Evolutionary conservation across 306 rosid genomes (phyloP), one percentile per base, ranked within the genome.

Genomic region (Sophora flavescens): DNA sequence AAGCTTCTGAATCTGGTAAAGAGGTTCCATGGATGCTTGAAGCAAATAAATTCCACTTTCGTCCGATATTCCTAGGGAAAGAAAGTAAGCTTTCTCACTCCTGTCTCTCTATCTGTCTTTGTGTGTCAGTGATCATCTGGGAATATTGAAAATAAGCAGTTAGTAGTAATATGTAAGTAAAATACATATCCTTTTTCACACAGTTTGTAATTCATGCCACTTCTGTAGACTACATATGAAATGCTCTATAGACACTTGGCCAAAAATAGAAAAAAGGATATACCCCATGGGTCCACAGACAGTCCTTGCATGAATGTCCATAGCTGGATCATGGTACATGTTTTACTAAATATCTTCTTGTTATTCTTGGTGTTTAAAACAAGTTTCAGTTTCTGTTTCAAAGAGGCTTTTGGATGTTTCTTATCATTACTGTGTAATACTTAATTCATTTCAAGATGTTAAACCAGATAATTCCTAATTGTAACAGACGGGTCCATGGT

Each of bases 11-110:
- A 28, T 87, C 96, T 50, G 96, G 98, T 48, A 80, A 56, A 86
- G 99, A 91, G 88, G 92, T 96, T 83, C 99, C 99, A 58, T 89
- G 90, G 88, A 96, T 96, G 99, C 98, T 96, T 80, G 98, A 92
- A 84, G 98, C 99, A 75, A 92, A 96, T 76, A 96, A 96, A 83
- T 82, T 92, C 67, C 95, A 96, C 76, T 92, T 96, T 73, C 93
- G 97, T 69, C 98, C 97, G 7, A 83, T 92, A 63, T 80, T 91
- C 58, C 85, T 78, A 0, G 91, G 85, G 56, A 89, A 87, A 87
- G 90, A 88, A 76, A 84, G 99, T 96, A 91, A 84, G 74, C 17
- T 76, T 70, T 74, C 70, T 80, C 63, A 45, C 80, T 77, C 72
- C 75, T 78, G 38, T 48, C 80, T 80, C 75, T 59, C 81, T 54